These are phyloP conservation scores for Globisporangium barbulae DNA, from an alignment of 352 stramenopile species.

Conservation along the genomic window DNA sequence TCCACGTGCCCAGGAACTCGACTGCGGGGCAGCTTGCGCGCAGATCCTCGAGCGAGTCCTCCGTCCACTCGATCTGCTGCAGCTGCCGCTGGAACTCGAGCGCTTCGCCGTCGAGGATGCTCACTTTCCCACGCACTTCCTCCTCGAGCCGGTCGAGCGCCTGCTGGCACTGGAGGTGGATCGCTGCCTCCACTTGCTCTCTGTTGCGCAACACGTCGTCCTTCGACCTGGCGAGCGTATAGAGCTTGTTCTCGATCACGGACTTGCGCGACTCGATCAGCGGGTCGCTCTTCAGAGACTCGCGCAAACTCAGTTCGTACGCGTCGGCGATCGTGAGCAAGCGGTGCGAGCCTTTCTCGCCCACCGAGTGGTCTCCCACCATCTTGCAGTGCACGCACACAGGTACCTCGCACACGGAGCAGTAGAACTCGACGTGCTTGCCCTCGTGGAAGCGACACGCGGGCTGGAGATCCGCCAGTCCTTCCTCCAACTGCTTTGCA, in stretches of 20 bases:
- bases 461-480: constrained; percentile 25
- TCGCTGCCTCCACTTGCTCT: constrained; percentile 38
- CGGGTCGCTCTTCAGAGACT: constrained; percentile 60
- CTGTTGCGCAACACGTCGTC: constrained; percentile 38
- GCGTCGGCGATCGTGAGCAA: constrained; percentile 59
- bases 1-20: constrained; percentile 67
- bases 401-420: constrained; percentile 45
- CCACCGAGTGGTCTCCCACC: constrained; percentile 71
- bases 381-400: constrained; percentile 85
- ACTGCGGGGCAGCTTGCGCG: constrained; percentile 39
- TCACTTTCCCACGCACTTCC: constrained; percentile 40
- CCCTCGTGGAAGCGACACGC: constrained; percentile 39
- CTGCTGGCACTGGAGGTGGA: constrained; percentile 48
- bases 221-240: constrained; percentile 33
- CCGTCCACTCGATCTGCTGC: constrained; percentile 74
- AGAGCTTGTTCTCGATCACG: constrained; percentile 58
- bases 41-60: constrained; percentile 51
- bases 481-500: constrained; percentile 47
- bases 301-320: constrained; percentile 60
- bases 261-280: constrained; percentile 62
- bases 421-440: constrained; percentile 81
- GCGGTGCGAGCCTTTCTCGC: constrained; percentile 72
- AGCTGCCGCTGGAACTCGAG: constrained; percentile 62
- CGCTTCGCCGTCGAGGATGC: constrained; percentile 47
- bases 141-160: constrained; percentile 45